Conservation (phyloP, 129 eudicot species). For the Erigeron canadensis region DNA sequence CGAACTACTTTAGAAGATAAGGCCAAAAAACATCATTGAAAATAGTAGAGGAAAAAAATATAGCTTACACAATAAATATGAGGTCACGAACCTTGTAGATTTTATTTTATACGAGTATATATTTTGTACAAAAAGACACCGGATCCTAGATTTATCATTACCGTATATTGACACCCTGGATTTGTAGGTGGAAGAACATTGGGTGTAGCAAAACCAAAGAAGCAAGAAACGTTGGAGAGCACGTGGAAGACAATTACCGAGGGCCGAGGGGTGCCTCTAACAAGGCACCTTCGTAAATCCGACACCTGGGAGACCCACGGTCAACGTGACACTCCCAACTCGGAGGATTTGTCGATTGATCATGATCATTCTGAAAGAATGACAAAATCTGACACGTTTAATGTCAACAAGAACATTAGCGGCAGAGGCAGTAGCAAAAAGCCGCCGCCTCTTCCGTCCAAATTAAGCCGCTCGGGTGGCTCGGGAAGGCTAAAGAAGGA, state of each 20-base stretch:
- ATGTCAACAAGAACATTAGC: neutral
- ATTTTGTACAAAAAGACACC: neutral
- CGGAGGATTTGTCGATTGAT: neutral
- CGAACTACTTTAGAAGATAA: slow-evolving; percentile 25
- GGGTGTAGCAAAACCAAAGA: slow-evolving; percentile 55
- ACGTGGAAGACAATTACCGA: slow-evolving; percentile 76
- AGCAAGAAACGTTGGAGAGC: slow-evolving; percentile 67
- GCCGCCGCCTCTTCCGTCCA: slow-evolving; percentile 22
- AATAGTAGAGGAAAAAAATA: neutral
- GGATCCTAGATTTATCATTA: too few relatives aligned
- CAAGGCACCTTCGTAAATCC: slow-evolving; percentile 57
- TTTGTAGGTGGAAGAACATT: slow-evolving; percentile 44
- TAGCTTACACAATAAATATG: neutral
- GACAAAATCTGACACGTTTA: slow-evolving; percentile 47
- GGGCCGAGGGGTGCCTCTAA: slow-evolving; percentile 66
- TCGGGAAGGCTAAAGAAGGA: slow-evolving; percentile 50
- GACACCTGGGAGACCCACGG: slow-evolving; percentile 54
- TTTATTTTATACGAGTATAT: neutral
- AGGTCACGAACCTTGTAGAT: neutral
- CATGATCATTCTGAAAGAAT: slow-evolving; percentile 4
- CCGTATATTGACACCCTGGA: neutral
- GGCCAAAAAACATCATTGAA: neutral
- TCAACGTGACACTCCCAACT: neutral
- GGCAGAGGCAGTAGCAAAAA: slow-evolving; percentile 11
- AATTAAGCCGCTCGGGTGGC: slow-evolving; percentile 37